Evolutionary conservation across 225 moss, liverwort and hornwort species (phyloP).

Genomic region (Sphagnum contortum): DNA sequence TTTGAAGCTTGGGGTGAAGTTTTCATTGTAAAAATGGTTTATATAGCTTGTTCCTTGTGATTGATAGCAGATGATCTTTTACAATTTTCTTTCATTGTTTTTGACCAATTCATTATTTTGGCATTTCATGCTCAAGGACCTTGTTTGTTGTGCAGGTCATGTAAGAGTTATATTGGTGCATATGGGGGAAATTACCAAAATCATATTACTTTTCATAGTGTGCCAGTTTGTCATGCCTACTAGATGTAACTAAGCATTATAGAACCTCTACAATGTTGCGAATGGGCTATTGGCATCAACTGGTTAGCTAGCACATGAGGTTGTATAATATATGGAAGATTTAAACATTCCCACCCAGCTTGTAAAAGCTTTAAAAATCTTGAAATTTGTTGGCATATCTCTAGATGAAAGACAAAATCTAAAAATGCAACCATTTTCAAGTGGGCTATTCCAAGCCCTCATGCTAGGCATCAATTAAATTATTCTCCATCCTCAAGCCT

Average conservation of each 20-base stretch:
- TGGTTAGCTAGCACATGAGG: slow-evolving; percentile 69
- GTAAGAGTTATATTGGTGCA: too few relatives aligned
- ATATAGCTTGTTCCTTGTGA: too few relatives aligned
- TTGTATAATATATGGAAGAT: slow-evolving; percentile 75
- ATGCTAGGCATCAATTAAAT: slow-evolving; percentile 46
- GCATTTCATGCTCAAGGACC: too few relatives aligned
- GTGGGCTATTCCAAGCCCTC: slow-evolving; percentile 18
- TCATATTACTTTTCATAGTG: too few relatives aligned
- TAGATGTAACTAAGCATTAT: slow-evolving; percentile 73
- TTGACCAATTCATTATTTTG: too few relatives aligned
- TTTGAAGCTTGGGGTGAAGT: slow-evolving; percentile 38
- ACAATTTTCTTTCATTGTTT: too few relatives aligned
- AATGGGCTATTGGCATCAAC: slow-evolving; percentile 87
- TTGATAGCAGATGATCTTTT: too few relatives aligned
- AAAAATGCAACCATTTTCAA: slow-evolving; percentile 25
- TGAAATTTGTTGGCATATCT: slow-evolving; percentile 71
- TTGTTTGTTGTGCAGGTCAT: too few relatives aligned
- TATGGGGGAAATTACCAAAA: too few relatives aligned
- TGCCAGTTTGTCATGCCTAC: slow-evolving; percentile 11
- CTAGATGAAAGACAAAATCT: slow-evolving; percentile 29
- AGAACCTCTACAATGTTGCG: slow-evolving; percentile 91
- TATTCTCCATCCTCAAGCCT: slow-evolving; percentile 52
- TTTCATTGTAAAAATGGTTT: too few relatives aligned
- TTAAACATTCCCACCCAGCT: slow-evolving; percentile 58
- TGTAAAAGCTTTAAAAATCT: slow-evolving; percentile 48